These are phyloP conservation scores for Ophiostoma sp. DNA, from an alignment of 2,329 filamentous ascomycete genomes.

Conservation along the genomic window DNA sequence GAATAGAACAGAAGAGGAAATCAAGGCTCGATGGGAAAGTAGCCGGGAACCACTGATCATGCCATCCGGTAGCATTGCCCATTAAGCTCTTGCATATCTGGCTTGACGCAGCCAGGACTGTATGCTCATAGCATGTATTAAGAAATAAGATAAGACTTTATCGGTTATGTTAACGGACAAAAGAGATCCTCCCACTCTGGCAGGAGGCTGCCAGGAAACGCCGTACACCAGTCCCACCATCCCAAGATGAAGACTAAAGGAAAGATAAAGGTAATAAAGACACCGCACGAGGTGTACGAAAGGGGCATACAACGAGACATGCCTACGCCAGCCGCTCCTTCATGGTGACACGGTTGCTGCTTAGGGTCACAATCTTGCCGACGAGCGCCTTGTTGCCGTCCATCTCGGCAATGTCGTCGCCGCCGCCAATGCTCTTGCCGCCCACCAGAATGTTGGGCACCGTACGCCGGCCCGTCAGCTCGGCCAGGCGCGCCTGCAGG, in stretches of 20 bases:
- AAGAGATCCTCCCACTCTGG: conserved; percentile 12
- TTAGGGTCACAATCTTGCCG: conserved; percentile 63
- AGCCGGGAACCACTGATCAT: no score
- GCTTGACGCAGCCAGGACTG: no score
- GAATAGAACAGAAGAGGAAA: not conserved
- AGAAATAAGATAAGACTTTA: not conserved
- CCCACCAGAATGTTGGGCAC: conserved; percentile 91
- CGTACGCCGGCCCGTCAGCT: conserved; percentile 73
- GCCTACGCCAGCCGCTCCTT: conserved; percentile 34
- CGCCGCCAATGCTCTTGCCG: conserved; percentile 81
- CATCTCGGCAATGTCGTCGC: conserved; percentile 75
- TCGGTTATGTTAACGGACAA: not conserved
- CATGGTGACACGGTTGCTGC: conserved; percentile 14
- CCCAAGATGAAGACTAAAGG: not conserved
- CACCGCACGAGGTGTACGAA: not conserved
- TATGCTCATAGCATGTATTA: not conserved
- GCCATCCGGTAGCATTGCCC: no score
- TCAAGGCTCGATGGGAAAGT: not conserved
- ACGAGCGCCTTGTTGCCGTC: conserved; percentile 61
- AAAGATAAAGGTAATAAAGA: not conserved
- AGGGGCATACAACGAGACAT: no score
- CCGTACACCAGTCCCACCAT: conserved; percentile 10
- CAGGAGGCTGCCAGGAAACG: conserved; percentile 4
- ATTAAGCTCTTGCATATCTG: no score
- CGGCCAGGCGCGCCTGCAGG: conserved; percentile 65